These are phyloP conservation scores for Artemisia tridentata DNA, from an alignment of 129 eudicot genomes.

Conservation along the genomic window DNA sequence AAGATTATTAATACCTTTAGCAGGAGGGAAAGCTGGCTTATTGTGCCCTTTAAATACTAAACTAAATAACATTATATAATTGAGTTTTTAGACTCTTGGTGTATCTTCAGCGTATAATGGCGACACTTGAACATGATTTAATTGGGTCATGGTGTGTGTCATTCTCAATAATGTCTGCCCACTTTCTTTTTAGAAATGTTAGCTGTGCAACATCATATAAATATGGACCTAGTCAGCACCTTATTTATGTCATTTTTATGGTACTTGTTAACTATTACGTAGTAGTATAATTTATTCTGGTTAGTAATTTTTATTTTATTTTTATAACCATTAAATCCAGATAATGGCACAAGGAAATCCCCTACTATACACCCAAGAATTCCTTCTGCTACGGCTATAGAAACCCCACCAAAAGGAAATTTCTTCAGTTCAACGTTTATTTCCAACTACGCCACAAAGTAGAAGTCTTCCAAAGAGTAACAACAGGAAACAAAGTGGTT, in stretches of 20 bases:
- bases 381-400: constrained; percentile 12
- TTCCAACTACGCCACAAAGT: constrained; percentile 34
- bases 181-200: neutral
- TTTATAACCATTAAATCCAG: constrained; percentile 25
- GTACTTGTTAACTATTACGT: constrained; percentile 2
- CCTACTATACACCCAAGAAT: too few species aligned
- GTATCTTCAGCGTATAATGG: constrained; percentile 13
- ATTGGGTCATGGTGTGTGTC: constrained; percentile 8
- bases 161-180: constrained; percentile 24
- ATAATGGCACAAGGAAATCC: neutral
- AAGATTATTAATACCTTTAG: constrained; percentile 8
- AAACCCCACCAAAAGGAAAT: constrained; percentile 57
- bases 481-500: constrained; percentile 37
- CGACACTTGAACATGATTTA: constrained; percentile 17
- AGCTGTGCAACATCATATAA: neutral
- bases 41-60: neutral
- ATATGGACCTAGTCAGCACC: constrained; percentile 8
- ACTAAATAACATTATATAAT: constrained; percentile 7
- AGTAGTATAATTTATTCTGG: too few species aligned
- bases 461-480: constrained; percentile 40
- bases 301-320: neutral
- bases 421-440: constrained; percentile 45
- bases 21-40: constrained; percentile 15
- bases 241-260: neutral
- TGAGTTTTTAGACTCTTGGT: neutral